Evolutionary conservation across 1,139 yeast genomes (phyloP).

Genomic region (Geotrichum fermentans): DNA sequence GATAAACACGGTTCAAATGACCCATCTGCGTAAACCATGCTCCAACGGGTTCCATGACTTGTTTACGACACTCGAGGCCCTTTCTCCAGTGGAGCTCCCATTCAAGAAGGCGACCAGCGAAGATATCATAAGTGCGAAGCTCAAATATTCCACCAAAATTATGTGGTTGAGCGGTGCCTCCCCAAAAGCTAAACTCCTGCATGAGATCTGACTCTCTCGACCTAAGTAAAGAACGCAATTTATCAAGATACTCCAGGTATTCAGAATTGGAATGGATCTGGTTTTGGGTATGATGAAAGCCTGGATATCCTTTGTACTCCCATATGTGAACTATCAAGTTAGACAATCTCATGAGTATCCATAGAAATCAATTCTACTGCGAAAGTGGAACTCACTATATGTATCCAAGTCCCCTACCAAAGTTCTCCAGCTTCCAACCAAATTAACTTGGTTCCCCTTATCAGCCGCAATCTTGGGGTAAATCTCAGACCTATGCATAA

Average conservation of each 20-base stretch:
- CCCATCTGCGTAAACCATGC: conserved; percentile 45
- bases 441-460: conserved; percentile 35
- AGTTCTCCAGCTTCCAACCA: conserved; percentile 43
- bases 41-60: conserved; percentile 46
- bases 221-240: conserved; percentile 36
- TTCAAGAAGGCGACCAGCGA: conserved; percentile 41
- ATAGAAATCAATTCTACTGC: no score
- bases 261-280: conserved; percentile 33
- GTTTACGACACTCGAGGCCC: conserved; percentile 42
- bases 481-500: conserved; percentile 24
- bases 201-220: conserved; percentile 38
- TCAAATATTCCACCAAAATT: conserved; percentile 43
- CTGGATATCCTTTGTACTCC: conserved; percentile 44
- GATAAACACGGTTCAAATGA: conserved; percentile 40
- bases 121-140: conserved; percentile 39
- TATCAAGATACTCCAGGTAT: conserved; percentile 34
- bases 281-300: conserved; percentile 40
- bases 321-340: conserved; percentile 35
- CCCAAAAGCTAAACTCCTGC: conserved; percentile 45
- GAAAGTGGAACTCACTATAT: conserved; percentile 23
- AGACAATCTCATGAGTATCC: no score
- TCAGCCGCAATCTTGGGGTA: conserved; percentile 38
- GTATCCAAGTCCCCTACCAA: conserved; percentile 42
- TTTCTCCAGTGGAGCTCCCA: conserved; percentile 43
- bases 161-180: conserved; percentile 44